phyloP scores from a whole-genome alignment of 1,139 yeast species.

The Taphrina wiesneri region DNA sequence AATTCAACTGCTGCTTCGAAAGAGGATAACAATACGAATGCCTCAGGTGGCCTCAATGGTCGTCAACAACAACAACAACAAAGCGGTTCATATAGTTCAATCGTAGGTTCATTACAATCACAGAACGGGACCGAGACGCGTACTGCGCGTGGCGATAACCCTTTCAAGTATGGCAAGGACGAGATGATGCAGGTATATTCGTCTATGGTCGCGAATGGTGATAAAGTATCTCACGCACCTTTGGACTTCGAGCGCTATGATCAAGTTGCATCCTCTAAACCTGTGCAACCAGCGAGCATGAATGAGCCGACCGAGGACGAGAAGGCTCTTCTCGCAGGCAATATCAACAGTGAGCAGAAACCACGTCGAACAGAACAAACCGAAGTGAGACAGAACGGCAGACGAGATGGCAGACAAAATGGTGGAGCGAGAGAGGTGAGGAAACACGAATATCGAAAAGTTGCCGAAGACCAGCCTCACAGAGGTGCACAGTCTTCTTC shows the following conservation, averaged over 20 bases:
- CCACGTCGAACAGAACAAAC: slow-evolving; percentile 20
- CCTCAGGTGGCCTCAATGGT: neutral
- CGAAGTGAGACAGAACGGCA: slow-evolving; percentile 20
- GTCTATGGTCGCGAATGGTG: slow-evolving; percentile 8
- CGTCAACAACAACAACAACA: slow-evolving; percentile 18
- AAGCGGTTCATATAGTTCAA: slow-evolving; percentile 31
- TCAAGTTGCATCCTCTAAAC: slow-evolving; percentile 10
- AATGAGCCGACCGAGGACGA: slow-evolving; percentile 16
- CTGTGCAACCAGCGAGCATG: slow-evolving; percentile 22
- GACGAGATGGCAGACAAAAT: slow-evolving; percentile 8
- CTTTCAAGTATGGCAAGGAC: slow-evolving; percentile 29
- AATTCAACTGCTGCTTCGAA: slow-evolving; percentile 22
- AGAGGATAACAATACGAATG: slow-evolving; percentile 1
- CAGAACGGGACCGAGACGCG: slow-evolving; percentile 14
- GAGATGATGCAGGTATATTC: slow-evolving; percentile 33
- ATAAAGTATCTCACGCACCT: slow-evolving; percentile 16
- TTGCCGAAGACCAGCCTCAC: neutral
- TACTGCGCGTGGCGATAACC: slow-evolving; percentile 26
- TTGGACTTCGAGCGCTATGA: slow-evolving; percentile 27
- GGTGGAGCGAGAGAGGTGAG: slow-evolving; percentile 9
- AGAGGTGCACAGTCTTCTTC: neutral
- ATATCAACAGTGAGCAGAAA: slow-evolving; percentile 31
- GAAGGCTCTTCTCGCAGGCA: slow-evolving; percentile 20
- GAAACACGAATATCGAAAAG: slow-evolving; percentile 13
- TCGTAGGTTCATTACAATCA: slow-evolving; percentile 15